Evolutionary conservation across 2,329 filamentous ascomycete species (phyloP).

Genomic region (Kalmusia sp.): DNA sequence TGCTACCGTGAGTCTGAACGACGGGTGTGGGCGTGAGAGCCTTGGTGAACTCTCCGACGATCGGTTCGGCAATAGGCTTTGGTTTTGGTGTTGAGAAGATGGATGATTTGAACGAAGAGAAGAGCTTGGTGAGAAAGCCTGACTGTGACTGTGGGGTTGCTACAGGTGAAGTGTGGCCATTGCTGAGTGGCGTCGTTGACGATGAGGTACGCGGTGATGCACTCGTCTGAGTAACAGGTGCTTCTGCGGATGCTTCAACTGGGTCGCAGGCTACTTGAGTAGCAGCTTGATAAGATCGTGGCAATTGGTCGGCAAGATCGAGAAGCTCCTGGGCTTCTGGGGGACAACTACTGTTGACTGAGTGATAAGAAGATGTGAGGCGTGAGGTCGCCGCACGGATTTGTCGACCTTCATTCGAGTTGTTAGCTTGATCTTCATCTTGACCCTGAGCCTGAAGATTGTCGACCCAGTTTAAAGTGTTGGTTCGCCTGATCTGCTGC

Average conservation of each 20-base stretch:
- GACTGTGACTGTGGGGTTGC: background rate
- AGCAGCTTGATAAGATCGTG: background rate
- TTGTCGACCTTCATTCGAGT: no score
- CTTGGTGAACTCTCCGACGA: slow-evolving; percentile 23
- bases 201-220: background rate
- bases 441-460: no score
- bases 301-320: background rate
- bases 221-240: background rate
- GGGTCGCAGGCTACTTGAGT: background rate
- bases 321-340: slow-evolving; percentile 5
- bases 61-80: background rate
- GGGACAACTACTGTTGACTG: no score
- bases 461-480: no score
- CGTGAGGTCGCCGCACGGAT: no score
- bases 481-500: no score
- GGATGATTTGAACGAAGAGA: background rate
- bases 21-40: slow-evolving; percentile 35
- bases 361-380: no score
- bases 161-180: background rate
- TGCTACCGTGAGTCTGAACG: slow-evolving; percentile 29
- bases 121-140: background rate
- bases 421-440: no score
- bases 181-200: slow-evolving; percentile 1
- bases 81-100: background rate
- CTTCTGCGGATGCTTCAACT: background rate